A percentile compares a stretch with the other conserved stretches of the same genome.
Evolutionary conservation across 768 basidiomycete species (phyloP).

Genomic region (Boletus subcaerulescens): DNA sequence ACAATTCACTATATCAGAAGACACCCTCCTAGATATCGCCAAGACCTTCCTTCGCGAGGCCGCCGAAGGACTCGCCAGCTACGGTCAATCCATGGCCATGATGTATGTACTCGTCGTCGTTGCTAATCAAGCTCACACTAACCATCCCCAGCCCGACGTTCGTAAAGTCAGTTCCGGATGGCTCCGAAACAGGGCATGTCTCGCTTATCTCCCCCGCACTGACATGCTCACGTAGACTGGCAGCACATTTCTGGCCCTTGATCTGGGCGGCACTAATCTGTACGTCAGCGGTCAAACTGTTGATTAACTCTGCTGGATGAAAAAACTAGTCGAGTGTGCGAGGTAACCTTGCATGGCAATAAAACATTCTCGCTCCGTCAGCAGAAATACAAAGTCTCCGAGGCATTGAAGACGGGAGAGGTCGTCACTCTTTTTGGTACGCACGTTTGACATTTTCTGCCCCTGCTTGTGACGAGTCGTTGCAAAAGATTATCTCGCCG

Average conservation of each 20-base stretch:
- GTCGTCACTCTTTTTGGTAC: slow-evolving; percentile 82
- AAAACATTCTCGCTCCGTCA: slow-evolving; percentile 87
- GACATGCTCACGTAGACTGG: slow-evolving; percentile 8
- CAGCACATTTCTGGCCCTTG: slow-evolving; percentile 93
- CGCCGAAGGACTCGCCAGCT: slow-evolving; percentile 63
- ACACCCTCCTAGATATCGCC: slow-evolving; percentile 66
- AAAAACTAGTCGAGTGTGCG: slow-evolving; percentile 81
- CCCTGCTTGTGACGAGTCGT: slow-evolving; percentile 9
- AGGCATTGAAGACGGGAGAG: slow-evolving; percentile 90
- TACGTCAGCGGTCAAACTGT: slow-evolving; percentile 39
- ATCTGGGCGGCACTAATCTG: slow-evolving; percentile 98
- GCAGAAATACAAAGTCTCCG: slow-evolving; percentile 96
- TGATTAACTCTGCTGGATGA: background rate
- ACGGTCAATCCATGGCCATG: slow-evolving; percentile 88
- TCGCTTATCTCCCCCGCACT: background rate
- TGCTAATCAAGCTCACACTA: background rate
- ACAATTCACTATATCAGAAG: slow-evolving; percentile 66
- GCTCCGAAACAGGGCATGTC: slow-evolving; percentile 85
- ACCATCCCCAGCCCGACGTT: slow-evolving; percentile 71
- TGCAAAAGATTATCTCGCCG: slow-evolving; percentile 92
- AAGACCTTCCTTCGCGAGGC: slow-evolving; percentile 81
- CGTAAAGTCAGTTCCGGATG: slow-evolving; percentile 93
- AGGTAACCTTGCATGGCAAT: slow-evolving; percentile 87
- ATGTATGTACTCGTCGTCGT: slow-evolving; percentile 49
- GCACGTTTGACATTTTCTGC: slow-evolving; percentile 10